Evolutionary conservation across 225 moss, liverwort and hornwort genomes (phyloP).

Genomic region (Thuidium tamariscinum): DNA sequence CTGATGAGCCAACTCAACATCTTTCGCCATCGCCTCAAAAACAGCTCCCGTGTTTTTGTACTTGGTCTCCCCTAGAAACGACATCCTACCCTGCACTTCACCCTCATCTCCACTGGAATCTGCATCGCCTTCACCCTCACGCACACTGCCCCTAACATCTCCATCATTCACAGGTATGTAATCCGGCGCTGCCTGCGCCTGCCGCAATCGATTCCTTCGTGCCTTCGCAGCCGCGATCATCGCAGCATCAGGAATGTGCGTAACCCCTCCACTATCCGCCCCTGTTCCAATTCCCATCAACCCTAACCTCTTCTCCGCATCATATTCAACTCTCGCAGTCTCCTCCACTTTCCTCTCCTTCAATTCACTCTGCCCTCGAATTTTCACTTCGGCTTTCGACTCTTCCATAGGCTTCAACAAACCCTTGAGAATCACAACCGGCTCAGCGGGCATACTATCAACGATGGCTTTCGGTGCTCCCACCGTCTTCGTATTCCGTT

Average conservation of each 20-base stretch:
- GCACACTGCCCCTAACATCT: conserved; percentile 57
- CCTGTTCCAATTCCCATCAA: conserved; percentile 96
- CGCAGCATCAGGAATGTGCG: conserved; percentile 94
- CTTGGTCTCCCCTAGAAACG: conserved; percentile 72
- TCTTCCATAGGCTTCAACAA: conserved; percentile 72
- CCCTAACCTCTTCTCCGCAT: conserved; percentile 86
- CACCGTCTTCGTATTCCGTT: conserved; percentile 70
- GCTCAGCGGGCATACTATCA: conserved; percentile 54
- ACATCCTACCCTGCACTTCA: conserved; percentile 82
- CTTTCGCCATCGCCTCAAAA: conserved; percentile 64
- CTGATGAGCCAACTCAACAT: conserved; percentile 37
- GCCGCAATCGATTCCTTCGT: conserved; percentile 73
- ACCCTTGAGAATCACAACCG: conserved; percentile 87
- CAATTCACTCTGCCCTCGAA: conserved; percentile 26
- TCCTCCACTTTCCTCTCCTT: conserved; percentile 37
- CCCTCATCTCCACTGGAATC: conserved; percentile 93
- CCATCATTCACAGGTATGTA: conserved; percentile 76
- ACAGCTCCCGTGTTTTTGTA: conserved; percentile 60
- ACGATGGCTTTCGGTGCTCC: conserved; percentile 51
- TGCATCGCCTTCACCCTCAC: conserved; percentile 46
- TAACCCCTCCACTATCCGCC: conserved; percentile 82
- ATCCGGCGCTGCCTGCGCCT: conserved; percentile 92
- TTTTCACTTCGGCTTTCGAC: conserved; percentile 16
- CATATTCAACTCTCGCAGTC: conserved; percentile 45
- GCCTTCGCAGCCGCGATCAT: conserved; percentile 98